A percentile compares a stretch with the other conserved stretches of the same genome.
Evolutionary conservation across 2,329 filamentous ascomycete species (phyloP).

Genomic region (Plenodomus tracheiphilus): DNA sequence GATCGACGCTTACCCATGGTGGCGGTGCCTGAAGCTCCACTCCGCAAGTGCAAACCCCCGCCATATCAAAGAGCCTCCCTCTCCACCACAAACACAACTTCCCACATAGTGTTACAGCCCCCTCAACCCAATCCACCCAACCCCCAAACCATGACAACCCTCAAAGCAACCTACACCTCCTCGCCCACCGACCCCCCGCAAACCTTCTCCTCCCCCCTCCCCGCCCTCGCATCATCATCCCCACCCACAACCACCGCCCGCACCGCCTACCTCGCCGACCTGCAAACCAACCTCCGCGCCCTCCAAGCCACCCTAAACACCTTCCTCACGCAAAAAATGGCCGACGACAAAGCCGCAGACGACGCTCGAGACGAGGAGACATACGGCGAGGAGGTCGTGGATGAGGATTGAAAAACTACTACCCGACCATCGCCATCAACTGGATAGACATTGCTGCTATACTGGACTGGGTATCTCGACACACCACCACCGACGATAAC

Average conservation of each 20-base stretch:
- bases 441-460: not conserved
- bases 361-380: slow-evolving; percentile 64
- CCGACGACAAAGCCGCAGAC: slow-evolving; percentile 62
- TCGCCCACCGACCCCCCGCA: slow-evolving; percentile 41
- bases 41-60: not conserved
- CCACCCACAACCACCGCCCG: slow-evolving; percentile 52
- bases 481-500: too few relatives aligned
- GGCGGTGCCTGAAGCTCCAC: not conserved
- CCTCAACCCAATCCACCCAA: not conserved
- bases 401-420: slow-evolving; percentile 56
- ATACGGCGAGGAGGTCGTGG: slow-evolving; percentile 80
- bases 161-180: slow-evolving; percentile 61
- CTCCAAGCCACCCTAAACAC: slow-evolving; percentile 71
- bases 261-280: slow-evolving; percentile 61
- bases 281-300: slow-evolving; percentile 60
- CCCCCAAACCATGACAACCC: slow-evolving; percentile 30
- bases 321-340: slow-evolving; percentile 74
- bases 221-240: slow-evolving; percentile 19
- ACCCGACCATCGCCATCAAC: too few relatives aligned
- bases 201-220: slow-evolving; percentile 27
- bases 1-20: not conserved
- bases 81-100: not conserved
- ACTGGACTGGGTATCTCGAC: not conserved
- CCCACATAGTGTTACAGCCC: too few relatives aligned
- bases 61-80: not conserved